Base-by-base conservation (phyloP, 163 green algal genomes). In the Prototheca wickerhamii region DNA sequence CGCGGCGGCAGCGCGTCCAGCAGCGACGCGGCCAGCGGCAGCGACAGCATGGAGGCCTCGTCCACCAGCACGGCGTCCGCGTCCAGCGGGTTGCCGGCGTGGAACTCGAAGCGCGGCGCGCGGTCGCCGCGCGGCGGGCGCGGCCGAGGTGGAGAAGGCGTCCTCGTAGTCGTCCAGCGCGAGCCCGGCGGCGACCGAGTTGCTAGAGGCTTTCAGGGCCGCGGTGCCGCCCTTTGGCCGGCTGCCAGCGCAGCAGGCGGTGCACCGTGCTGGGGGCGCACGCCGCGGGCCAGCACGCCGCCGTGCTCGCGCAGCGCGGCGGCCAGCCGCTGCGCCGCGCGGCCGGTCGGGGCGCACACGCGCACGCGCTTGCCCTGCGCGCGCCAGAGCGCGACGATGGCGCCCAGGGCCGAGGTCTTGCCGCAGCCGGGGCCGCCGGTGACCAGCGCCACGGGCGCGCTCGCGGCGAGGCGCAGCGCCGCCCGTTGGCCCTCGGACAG, bases 31-130 rank as follows among this genome's bases (percentile, higher is more conserved):
- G 77, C 78, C 34, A 95, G 72, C 8, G 74, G 75, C 54, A 89
- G 49, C 65, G 89, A 82, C 64, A 95, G 74, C 88, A 95, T 95
- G 37, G 75, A 86, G 20, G 74, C 75, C 76, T 95, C 88, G 42
- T 95, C 88, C 31, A 95, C 72, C 52, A 93, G 73, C 59, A 95
- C 67, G 4, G 74, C 71, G 54, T 77, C 57, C 12, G 50, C 59
- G 15, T 64, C 37, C 28, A 85, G 68, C 25, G 76, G 71, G 58
- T 79, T 76, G 37, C n/a, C 26, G 12, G 34, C 60, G 4, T 52
- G 20, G 26, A 25, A 34, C n/a, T 57, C 28, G n/a, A 61, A 62
- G 8, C 54, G 18, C 15, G 37, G 10, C 37, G 10, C 37, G 0
- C 10, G 37, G 37, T 40, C 12, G 44, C 26, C 60, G 23, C 43